These are phyloP conservation scores for Globisporangium spiculum DNA, from an alignment of 352 stramenopile species.

Conservation along the genomic window DNA sequence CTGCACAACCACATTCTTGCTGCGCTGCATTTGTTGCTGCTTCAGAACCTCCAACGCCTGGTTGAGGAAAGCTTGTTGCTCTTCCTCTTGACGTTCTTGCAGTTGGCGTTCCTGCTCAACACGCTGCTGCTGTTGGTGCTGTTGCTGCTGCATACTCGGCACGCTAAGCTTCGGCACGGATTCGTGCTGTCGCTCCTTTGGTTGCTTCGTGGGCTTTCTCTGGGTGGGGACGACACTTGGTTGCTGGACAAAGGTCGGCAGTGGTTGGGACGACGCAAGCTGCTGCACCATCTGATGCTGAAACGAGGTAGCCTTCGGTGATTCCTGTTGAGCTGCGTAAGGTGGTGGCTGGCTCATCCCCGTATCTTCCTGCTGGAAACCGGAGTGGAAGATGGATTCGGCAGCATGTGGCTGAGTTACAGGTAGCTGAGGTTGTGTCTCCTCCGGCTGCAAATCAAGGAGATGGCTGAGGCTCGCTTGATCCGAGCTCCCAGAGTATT, in stretches of 20 bases:
- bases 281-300: slow-evolving; percentile 13
- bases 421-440: slow-evolving; percentile 5
- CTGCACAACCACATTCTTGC: slow-evolving; percentile 10
- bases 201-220: slow-evolving; percentile 9
- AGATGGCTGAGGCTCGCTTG: slow-evolving; percentile 3
- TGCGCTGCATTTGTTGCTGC: slow-evolving; percentile 21
- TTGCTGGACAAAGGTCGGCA: slow-evolving; percentile 8
- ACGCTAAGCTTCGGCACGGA: neutral
- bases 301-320: neutral
- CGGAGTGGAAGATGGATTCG: slow-evolving; percentile 8
- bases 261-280: slow-evolving; percentile 1
- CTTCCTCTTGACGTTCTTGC: slow-evolving; percentile 24
- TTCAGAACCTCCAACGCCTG: slow-evolving; percentile 45
- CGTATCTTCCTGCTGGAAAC: slow-evolving; percentile 5
- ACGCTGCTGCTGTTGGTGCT: slow-evolving; percentile 18
- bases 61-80: slow-evolving; percentile 40
- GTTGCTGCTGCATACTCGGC: slow-evolving; percentile 7
- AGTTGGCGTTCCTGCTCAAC: slow-evolving; percentile 20
- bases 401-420: neutral
- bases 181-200: slow-evolving; percentile 4
- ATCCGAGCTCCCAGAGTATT: slow-evolving; percentile 10
- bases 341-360: slow-evolving; percentile 7
- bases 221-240: neutral
- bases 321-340: slow-evolving; percentile 5
- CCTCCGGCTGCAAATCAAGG: slow-evolving; percentile 10